Evolutionary conservation across 108 stramenopile genomes (phyloP).

Genomic region (Nannochloropsis salina): DNA sequence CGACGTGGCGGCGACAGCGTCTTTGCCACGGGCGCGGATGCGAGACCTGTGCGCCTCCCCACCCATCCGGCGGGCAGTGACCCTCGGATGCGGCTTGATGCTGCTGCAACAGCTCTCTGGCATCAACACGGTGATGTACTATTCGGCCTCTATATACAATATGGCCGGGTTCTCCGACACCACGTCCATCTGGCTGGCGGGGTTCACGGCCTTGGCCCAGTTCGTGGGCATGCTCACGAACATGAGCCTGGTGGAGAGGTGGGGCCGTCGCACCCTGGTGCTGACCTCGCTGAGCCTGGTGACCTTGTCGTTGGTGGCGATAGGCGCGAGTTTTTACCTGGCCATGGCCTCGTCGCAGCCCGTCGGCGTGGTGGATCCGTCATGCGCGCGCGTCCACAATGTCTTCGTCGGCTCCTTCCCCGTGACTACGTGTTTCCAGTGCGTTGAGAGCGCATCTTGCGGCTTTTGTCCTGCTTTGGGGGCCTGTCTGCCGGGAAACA

Average conservation of each 20-base stretch:
- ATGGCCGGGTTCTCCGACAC: conserved; percentile 67
- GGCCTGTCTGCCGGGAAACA: conserved; percentile 39
- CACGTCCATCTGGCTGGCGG: conserved; percentile 50
- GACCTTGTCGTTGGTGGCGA: conserved; percentile 54
- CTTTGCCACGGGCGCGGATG: background rate
- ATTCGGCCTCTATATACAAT: conserved; percentile 29
- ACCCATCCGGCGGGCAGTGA: conserved; percentile 56
- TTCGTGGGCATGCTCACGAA: conserved; percentile 63
- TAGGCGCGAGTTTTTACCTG: conserved; percentile 64
- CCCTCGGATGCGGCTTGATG: conserved; percentile 76
- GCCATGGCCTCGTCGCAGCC: conserved; percentile 40
- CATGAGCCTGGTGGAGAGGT: conserved; percentile 65
- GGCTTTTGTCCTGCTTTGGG: conserved; percentile 59
- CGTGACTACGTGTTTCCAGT: conserved; percentile 62
- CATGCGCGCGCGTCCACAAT: conserved; percentile 51
- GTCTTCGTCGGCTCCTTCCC: conserved; percentile 56
- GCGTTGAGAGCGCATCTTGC: conserved; percentile 60
- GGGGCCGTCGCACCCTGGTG: conserved; percentile 63
- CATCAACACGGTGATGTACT: conserved; percentile 86
- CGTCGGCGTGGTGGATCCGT: conserved; percentile 22
- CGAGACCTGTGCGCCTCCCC: conserved; percentile 39
- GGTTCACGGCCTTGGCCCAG: conserved; percentile 72
- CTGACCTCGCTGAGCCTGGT: conserved; percentile 51
- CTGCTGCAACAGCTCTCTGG: conserved; percentile 71
- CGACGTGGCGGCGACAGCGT: conserved; percentile 35